Percentiles rank a stretch among this genome's conserved stretches.
Conservation (phyloP, 116 monocot genomes). For the Zostera marina region DNA sequence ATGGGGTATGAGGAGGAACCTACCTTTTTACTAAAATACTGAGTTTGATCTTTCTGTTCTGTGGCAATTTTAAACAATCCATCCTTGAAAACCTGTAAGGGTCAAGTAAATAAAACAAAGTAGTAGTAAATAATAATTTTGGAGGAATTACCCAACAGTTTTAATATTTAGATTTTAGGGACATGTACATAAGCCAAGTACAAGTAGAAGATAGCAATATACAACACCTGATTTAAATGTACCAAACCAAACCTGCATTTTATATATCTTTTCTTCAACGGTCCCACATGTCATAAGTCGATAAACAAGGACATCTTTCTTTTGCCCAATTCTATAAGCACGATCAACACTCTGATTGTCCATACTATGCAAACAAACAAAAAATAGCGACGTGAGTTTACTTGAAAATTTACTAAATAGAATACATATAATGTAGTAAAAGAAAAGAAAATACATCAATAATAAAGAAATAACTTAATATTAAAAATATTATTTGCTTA, state of each 20-base stretch:
- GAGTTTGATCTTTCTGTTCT: slow-evolving; percentile 91
- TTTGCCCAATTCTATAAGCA: slow-evolving; percentile 95
- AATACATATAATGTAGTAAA: too few species aligned
- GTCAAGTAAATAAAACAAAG: neutral
- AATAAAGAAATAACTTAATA: too few species aligned
- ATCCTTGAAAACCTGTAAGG: slow-evolving; percentile 77
- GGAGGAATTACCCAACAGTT: neutral
- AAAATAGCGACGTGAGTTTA: neutral
- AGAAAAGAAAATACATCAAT: too few species aligned
- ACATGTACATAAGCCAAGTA: neutral
- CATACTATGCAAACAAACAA: slow-evolving; percentile 24
- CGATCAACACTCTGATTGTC: slow-evolving; percentile 99
- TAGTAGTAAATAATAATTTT: neutral
- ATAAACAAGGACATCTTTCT: slow-evolving; percentile 80
- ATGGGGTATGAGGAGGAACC: neutral
- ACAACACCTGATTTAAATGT: neutral
- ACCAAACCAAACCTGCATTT: slow-evolving; percentile 62
- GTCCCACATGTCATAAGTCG: slow-evolving; percentile 96
- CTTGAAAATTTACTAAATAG: too few species aligned
- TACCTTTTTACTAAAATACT: slow-evolving; percentile 91
- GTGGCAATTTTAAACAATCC: slow-evolving; percentile 87
- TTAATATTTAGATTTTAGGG: neutral
- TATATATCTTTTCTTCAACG: slow-evolving; percentile 97
- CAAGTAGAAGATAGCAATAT: neutral
- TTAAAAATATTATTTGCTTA: too few species aligned